These are phyloP conservation scores for Ustilago shanxiensis DNA, from an alignment of 1,284 basidiomycete species.

Conservation along the genomic window DNA sequence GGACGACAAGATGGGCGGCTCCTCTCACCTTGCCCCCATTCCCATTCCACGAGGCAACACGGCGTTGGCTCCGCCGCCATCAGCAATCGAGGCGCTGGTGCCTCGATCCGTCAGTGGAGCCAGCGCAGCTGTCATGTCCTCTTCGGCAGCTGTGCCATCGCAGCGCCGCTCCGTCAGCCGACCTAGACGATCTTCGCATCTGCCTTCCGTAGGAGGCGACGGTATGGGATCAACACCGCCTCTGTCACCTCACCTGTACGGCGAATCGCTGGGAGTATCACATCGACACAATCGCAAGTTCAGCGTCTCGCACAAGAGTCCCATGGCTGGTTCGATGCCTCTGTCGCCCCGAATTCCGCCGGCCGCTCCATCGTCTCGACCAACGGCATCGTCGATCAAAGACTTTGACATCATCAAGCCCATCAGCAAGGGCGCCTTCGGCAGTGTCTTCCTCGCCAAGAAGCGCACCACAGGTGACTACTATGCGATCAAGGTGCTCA, in stretches of 20 bases:
- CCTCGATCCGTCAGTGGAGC: constrained; percentile 21
- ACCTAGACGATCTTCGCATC: constrained; percentile 49
- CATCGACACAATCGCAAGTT: constrained; percentile 44
- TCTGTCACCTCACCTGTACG: constrained; percentile 60
- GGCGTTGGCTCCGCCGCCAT: constrained; percentile 15
- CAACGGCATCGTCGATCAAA: constrained; percentile 91
- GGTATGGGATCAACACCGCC: constrained; percentile 55
- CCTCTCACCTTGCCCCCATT: constrained; percentile 47
- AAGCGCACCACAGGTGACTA: constrained; percentile 98
- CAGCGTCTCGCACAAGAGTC: constrained; percentile 56
- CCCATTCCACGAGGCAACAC: constrained; percentile 51
- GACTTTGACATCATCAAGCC: constrained; percentile 99
- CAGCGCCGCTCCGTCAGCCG: constrained; percentile 39
- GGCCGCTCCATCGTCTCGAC: constrained; percentile 80
- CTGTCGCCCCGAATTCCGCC: constrained; percentile 90
- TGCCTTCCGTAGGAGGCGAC: constrained; percentile 22
- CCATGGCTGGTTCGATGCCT: constrained; percentile 63
- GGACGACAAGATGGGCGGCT: constrained; percentile 59
- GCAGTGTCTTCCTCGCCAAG: constrained; percentile 96
- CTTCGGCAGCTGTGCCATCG: constrained; percentile 14
- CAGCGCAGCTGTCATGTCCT: constrained; percentile 9
- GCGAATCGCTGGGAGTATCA: constrained; percentile 42
- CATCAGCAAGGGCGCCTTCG: constrained; percentile 96
- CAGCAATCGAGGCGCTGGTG: constrained; percentile 21
- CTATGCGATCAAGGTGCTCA: constrained; percentile 98